Conservation (phyloP, 257 asterid species). For the Galeopsis tetrahit region DNA sequence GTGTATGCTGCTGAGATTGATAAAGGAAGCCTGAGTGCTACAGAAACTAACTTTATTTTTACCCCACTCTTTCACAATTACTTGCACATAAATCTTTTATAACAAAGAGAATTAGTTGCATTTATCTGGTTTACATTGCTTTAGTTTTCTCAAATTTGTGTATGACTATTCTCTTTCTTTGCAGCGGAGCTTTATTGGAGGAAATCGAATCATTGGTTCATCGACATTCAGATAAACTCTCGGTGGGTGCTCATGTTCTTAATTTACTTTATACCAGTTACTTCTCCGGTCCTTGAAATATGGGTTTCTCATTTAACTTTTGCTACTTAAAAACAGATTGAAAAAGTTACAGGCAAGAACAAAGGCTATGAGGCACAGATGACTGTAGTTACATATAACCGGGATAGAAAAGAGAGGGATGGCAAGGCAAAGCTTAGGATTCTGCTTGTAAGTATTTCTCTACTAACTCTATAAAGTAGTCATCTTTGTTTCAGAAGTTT, state of each 20-base stretch:
- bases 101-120: background rate
- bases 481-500: slow-evolving; percentile 2
- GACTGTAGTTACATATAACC: slow-evolving; percentile 78
- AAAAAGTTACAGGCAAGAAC: slow-evolving; percentile 63
- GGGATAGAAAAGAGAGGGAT: slow-evolving; percentile 61
- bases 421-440: slow-evolving; percentile 75
- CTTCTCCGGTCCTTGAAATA: slow-evolving; percentile 9
- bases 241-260: slow-evolving; percentile 56
- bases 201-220: slow-evolving; percentile 89
- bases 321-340: slow-evolving; percentile 56
- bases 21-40: slow-evolving; percentile 1
- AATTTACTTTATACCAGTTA: background rate
- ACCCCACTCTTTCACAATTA: slow-evolving; percentile 7
- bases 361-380: slow-evolving; percentile 83
- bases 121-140: background rate
- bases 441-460: slow-evolving; percentile 74
- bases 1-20: slow-evolving; percentile 19
- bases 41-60: slow-evolving; percentile 1
- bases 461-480: slow-evolving; percentile 12
- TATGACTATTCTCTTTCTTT: slow-evolving; percentile 31
- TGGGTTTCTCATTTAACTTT: slow-evolving; percentile 5
- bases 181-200: slow-evolving; percentile 82
- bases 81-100: background rate
- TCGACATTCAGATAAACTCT: slow-evolving; percentile 90
- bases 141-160: background rate